Evolutionary conservation across 2,329 filamentous ascomycete species (phyloP), one percentile per base, ranked within the genome.

Genomic region (Epichloe coenophiala): DNA sequence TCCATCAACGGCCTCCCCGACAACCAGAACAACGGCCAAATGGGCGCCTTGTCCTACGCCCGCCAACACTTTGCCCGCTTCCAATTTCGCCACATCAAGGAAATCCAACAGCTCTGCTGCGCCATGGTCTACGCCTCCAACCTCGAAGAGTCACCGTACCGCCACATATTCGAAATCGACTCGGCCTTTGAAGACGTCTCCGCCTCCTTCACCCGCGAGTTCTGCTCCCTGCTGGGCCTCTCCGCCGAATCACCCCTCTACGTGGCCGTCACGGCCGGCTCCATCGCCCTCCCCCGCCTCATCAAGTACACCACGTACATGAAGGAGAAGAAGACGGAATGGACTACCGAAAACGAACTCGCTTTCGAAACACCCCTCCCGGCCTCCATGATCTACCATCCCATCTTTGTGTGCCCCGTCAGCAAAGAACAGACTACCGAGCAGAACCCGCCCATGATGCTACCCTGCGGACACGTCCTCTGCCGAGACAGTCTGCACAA

Each of bases 381-480:
- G 1, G 62, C 66, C 47, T 75, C 71, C 56, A 80, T 80, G 76
- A 72, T 83, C 46, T 98, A 95, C 71, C 93, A 98, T 66, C 86
- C 86, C 51, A 96, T 98, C 62, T 98, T 98, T 63, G 93, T 98
- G 41, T 98, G 93, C 62, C 93, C 93, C 0, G 93, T 98, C 5
- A 90, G 85, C 60, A 97, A 97, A 66, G 93, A 96, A 63, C 93
- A 98, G 67, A 89, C 86, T 0, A 98, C 91, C 0, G 89, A 95
- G 61, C 71, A 76, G 23, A 98, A 98, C 65, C 93, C 93, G 11
- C 89, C 93, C 2, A 94, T 97, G 86, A 93, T 96, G 79, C 82
- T 98, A 62, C 86, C 88, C 0, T 98, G 93, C 62, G 91, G 93
- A 5, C 93, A 98, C 69, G 91, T 96, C 48, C 83, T 98, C 53